Base-by-base conservation (phyloP, 371 early-diverging fungal genomes). In the Rhizopus microsporus region DNA sequence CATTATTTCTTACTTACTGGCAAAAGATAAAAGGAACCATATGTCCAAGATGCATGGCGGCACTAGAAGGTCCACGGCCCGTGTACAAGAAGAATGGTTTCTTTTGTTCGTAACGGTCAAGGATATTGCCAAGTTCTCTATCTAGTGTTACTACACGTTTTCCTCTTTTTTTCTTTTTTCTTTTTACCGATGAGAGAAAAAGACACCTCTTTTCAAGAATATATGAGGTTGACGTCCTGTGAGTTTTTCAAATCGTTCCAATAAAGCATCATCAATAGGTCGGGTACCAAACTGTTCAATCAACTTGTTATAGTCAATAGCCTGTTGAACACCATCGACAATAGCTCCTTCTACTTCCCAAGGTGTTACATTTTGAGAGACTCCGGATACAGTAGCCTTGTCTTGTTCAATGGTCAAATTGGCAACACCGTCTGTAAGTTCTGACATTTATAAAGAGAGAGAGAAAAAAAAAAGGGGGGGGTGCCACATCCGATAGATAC, bases 41-140 rank as follows among this genome's bases (percentile, higher is more conserved):
- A 72, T 99, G 99, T 10, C 99, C 99, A 42, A 99, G 74, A 69
- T 99, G 99, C 99, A 99, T 99, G 72, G 90, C 89, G 39, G 87
- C 91, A 59, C 92, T 88, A 51, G 94, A 93, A 29, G 99, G 99
- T 12, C 99, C 99, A 66, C 99, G 93, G n/a, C 99, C 99, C 16
- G 99, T 99, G 81, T 99, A 99, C 52, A 99, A 78, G 74, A 88
- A 99, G 80, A 99, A 98, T 9, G 98, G 95, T 77, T 97, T 93
- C 76, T 92, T 93, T 65, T 93, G 87, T 77, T 96, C 96, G 72
- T 83, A 87, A 39, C 90, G 82, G 72, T 98, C 96, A 45, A 99
- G 78, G 55, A 99, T 93, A 50, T 76, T 69, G 44, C 66, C 82
- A 64, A 99, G 83, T 60, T 99, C 99, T 76, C 98, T 95, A 63